Base-by-base conservation (phyloP, 1,139 yeast genomes). In the Diutina neorugosa region DNA sequence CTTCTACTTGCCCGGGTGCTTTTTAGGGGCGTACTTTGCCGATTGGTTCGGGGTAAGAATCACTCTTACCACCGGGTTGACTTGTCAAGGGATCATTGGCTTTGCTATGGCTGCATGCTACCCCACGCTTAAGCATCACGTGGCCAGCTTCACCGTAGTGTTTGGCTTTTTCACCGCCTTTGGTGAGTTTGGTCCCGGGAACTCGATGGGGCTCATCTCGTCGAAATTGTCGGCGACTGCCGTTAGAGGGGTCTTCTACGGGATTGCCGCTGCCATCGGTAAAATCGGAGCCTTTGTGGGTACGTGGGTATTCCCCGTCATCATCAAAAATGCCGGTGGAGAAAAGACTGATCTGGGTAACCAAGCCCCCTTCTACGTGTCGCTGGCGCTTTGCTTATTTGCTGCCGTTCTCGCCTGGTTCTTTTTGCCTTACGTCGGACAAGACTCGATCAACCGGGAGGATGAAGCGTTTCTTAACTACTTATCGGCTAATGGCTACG, bases 101-200 rank as follows among this genome's bases (percentile, higher is more conserved):
- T 86, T 78, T 64, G 80, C 84, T 59, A 85, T 91, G 91, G 91
- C 96, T 54, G 93, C 83, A 14, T 69, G 76, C 53, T 83, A 86
- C 64, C 70, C 74, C 44, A 62, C 65, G 21, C 76, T 91, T 60
- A 71, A 74, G 57, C 64, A 77, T 51, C 79, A 85, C 60, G 71
- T 89, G 63, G 96, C 81, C 37, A 93, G 82, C 0, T 89, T 91
- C 63, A 84, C 82, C 51, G 93, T 89, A 44, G 85, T 86, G 20
- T 90, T 84, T 64, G 98, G 97, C 70, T 80, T 91, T 58, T 91
- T 90, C 67, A 71, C 81, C 64, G 74, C 96, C 6, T 74, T 88
- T 52, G 98, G 98, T 61, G 97, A 91, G 68, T 86, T 90, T 67
- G 96, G 96, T 25, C 91, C 96, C 16, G 98, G 98, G 69, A 89